Evolutionary conservation across 371 early-diverging fungal genomes (phyloP), one percentile per base, ranked within the genome.

Genomic region (Actinomortierella ambigua): DNA sequence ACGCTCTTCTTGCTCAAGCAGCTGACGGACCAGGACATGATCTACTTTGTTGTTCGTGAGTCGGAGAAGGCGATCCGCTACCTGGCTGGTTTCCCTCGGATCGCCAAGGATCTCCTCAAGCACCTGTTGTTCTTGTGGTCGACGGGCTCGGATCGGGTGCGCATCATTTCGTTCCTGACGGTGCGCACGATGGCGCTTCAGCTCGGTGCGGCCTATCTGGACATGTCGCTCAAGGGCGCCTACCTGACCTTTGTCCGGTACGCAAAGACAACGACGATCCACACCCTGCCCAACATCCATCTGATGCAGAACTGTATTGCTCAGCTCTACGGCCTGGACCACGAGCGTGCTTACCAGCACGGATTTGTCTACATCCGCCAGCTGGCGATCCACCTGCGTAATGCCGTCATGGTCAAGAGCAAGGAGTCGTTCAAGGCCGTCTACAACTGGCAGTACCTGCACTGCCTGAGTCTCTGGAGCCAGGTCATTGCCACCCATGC

Each of bases 361-460:
- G 96, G 88, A 18, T 98, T 98, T 71, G 84, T 91, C 23, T 94
- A 92, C 76, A 88, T 98, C 48, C 90, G 98, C 39, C 96, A 96
- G 75, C 79, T 97, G 56, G 97, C 96, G 3, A 90, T 95, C 59
- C 87, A 89, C 61, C 80, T 98, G 55, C 87, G 98, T 63, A 86
- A 85, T 63, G 92, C 95, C 8, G 91, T 95, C 77, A 85, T 88
- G 61, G 81, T 81, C 18, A 90, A 89, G 55, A 90, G 89, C 50
- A 88, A 89, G 82, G 94, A 95, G 63, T 85, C 92, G 9, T 93
- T 87, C 85, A 87, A 88, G 55, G 67, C 85, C 6, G 92, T 96
- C 23, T 96, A 96, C 84, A 94, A 94, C 81, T 96, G 97, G 97
- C 96, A 95, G 81, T 96, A 88, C 70, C 76, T 96, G 41, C 93